phyloP scores from a whole-genome alignment of 176 grass and related monocot species.

The Cenchrus fungigraminus region DNA sequence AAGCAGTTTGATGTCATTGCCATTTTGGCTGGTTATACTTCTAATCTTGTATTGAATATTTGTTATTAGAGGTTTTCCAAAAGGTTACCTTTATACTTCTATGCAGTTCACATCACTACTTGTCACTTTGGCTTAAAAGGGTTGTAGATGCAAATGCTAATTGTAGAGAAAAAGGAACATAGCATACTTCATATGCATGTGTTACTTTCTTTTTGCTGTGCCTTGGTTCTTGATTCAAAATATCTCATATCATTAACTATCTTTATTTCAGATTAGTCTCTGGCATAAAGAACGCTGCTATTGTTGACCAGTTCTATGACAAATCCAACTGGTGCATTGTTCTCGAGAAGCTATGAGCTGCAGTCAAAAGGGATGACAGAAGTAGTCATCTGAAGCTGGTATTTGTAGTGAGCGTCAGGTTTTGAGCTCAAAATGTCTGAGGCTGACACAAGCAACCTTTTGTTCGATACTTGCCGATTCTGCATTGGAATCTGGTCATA shows the following conservation, averaged over 20 bases:
- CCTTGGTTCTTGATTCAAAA: neutral
- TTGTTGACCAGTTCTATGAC: slow-evolving; percentile 88
- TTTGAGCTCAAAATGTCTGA: slow-evolving; percentile 32
- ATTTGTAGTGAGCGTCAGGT: neutral
- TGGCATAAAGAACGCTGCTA: slow-evolving; percentile 67
- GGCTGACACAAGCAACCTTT: neutral
- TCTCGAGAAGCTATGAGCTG: slow-evolving; percentile 78
- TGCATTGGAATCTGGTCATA: neutral
- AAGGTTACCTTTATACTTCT: neutral
- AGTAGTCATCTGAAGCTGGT: slow-evolving; percentile 12
- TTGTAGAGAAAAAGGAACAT: neutral
- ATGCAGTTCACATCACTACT: neutral
- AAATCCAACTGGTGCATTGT: slow-evolving; percentile 99
- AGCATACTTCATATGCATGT: neutral
- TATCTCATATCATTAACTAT: slow-evolving; percentile 29
- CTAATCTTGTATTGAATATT: slow-evolving; percentile 2
- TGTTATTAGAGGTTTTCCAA: slow-evolving; percentile 6
- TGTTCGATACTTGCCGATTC: neutral
- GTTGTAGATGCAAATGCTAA: neutral
- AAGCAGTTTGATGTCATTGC: neutral
- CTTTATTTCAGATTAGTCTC: slow-evolving; percentile 77
- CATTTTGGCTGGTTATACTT: neutral
- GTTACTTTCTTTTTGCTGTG: slow-evolving; percentile 36
- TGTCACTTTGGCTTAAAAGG: slow-evolving; percentile 5
- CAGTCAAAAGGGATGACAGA: neutral